Percentiles rank a stretch among this genome's conserved stretches.
phyloP scores from a whole-genome alignment of 495 filamentous ascomycete genomes.

The Neohortaea acidophila region DNA sequence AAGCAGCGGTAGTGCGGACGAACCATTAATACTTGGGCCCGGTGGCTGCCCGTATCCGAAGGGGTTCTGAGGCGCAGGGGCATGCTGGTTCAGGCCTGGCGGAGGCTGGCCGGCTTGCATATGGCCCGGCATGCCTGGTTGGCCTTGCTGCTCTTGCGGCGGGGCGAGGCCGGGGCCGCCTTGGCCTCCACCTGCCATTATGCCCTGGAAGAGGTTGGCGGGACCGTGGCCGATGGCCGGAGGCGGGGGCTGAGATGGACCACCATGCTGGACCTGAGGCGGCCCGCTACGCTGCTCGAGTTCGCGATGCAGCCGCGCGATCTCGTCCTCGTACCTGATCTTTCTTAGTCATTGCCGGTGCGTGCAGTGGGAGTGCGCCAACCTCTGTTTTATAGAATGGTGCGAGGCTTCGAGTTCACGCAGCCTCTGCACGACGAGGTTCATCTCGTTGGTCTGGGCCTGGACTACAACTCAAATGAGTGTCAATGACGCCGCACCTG shows the following conservation, averaged over 20 bases:
- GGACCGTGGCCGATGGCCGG: constrained; percentile 82
- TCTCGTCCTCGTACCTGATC: constrained; percentile 80
- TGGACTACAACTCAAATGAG: constrained; percentile 52
- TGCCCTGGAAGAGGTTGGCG: constrained; percentile 81
- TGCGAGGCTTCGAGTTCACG: no score
- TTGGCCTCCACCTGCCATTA: constrained; percentile 85
- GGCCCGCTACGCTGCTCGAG: constrained; percentile 67
- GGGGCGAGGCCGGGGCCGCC: constrained; percentile 75
- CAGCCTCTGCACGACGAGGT: no score
- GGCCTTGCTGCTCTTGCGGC: constrained; percentile 40
- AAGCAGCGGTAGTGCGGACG: constrained; percentile 17
- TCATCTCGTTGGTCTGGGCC: constrained; percentile 79
- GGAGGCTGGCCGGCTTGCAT: constrained; percentile 22
- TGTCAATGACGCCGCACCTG: no score
- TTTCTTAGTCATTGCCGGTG: no score
- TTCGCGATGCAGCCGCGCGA: constrained; percentile 69
- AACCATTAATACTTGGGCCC: constrained; percentile 52
- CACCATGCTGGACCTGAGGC: constrained; percentile 38
- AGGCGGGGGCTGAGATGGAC: constrained; percentile 66
- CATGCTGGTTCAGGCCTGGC: constrained; percentile 26
- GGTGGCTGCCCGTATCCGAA: constrained; percentile 25
- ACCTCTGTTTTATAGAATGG: no score
- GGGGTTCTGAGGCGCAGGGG: constrained; percentile 25
- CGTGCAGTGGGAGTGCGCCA: no score
- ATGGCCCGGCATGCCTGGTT: constrained; percentile 20